Evolutionary conservation across 2,329 filamentous ascomycete genomes (phyloP).

Genomic region (Claviceps sorghi): DNA sequence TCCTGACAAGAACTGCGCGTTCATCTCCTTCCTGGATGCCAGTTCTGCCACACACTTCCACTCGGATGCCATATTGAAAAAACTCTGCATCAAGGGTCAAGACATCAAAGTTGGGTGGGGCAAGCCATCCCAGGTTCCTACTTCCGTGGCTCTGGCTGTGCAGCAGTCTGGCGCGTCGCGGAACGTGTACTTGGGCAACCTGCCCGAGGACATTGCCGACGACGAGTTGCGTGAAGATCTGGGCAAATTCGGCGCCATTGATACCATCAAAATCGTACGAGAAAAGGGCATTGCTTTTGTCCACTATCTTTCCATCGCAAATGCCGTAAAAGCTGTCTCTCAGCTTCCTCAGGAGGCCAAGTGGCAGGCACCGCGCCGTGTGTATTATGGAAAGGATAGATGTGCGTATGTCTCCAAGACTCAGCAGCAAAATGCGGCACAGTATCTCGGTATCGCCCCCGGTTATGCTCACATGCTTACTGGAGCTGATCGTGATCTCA

Average conservation of each 20-base stretch:
- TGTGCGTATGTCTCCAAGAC: conserved; percentile 99
- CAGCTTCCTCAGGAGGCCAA: conserved; percentile 92
- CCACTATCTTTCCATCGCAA: conserved; percentile 92
- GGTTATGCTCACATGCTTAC: conserved; percentile 95
- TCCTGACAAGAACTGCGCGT: conserved; percentile 98
- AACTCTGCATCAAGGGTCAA: conserved; percentile 94
- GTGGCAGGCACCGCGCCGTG: conserved; percentile 88
- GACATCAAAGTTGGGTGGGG: conserved; percentile 99
- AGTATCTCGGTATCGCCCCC: conserved; percentile 93
- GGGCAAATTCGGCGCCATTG: conserved; percentile 89
- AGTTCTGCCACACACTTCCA: conserved; percentile 98
- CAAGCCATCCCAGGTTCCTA: conserved; percentile 94
- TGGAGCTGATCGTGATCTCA: conserved; percentile 87
- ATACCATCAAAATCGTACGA: conserved; percentile 92
- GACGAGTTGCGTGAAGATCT: conserved; percentile 90
- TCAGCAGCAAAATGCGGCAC: conserved; percentile 95
- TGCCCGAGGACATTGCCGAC: conserved; percentile 79
- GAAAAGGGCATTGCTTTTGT: conserved; percentile 98
- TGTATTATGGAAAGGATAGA: conserved; percentile 97
- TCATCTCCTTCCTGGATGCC: conserved; percentile 96
- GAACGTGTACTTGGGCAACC: conserved; percentile 91
- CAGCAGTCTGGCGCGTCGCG: conserved; percentile 94
- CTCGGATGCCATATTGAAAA: conserved; percentile 98
- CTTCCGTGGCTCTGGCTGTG: conserved; percentile 89
- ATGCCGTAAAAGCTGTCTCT: conserved; percentile 94